These are phyloP conservation scores for Camellia granthamiana DNA, from an alignment of 148 eudicot genomes.

Conservation along the genomic window DNA sequence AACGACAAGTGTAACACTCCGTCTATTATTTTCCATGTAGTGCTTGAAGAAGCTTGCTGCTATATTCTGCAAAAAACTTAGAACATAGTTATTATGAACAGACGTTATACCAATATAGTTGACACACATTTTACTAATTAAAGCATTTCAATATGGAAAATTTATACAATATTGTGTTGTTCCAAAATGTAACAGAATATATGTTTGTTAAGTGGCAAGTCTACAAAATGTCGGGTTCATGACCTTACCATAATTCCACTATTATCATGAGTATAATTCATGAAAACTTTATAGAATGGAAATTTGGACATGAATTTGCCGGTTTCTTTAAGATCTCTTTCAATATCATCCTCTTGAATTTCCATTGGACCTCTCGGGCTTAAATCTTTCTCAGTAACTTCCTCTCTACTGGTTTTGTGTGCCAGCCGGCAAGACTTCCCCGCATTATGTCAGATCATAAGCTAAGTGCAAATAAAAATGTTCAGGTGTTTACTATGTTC, in stretches of 20 bases:
- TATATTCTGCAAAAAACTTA: slow-evolving; percentile 13
- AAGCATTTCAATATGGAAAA: not conserved
- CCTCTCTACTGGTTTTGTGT: not conserved
- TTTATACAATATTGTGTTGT: too few species aligned
- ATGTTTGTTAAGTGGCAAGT: not conserved
- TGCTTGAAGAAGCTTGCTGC: slow-evolving; percentile 5
- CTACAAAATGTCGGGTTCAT: not conserved
- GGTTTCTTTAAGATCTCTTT: slow-evolving; percentile 6
- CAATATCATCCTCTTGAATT: not conserved
- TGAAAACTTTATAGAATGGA: slow-evolving; percentile 15
- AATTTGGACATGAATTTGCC: not conserved
- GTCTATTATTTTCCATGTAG: slow-evolving; percentile 2
- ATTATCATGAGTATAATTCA: not conserved
- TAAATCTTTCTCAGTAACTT: not conserved
- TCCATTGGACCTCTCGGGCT: not conserved
- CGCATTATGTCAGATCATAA: not conserved
- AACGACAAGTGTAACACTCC: not conserved
- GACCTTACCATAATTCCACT: slow-evolving; percentile 8
- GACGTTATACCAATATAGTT: not conserved
- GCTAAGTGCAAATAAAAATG: too few species aligned
- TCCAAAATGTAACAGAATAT: too few species aligned
- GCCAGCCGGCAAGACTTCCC: slow-evolving; percentile 4
- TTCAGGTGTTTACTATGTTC: not conserved
- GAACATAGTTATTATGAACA: not conserved
- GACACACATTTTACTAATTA: not conserved